Evolutionary conservation across 345 rosid species (phyloP).

Genomic region (Lumnitzera racemosa): DNA sequence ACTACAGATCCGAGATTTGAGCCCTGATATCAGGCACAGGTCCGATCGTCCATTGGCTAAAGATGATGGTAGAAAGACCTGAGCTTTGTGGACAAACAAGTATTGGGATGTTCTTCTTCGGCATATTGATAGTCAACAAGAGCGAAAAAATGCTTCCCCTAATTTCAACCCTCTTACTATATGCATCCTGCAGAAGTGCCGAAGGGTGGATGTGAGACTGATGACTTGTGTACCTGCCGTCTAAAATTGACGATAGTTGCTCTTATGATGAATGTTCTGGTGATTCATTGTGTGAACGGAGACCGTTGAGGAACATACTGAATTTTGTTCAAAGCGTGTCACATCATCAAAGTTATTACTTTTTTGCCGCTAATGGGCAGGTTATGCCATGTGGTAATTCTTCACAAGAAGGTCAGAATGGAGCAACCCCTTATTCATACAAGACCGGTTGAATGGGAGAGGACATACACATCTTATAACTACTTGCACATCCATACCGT

Average conservation of each 20-base stretch:
- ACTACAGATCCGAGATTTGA: no score
- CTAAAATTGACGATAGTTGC: conserved; percentile 29
- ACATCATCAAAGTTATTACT: conserved; percentile 19
- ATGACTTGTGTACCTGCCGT: conserved; percentile 59
- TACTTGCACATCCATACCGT: conserved; percentile 42
- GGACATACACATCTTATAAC: conserved; percentile 67
- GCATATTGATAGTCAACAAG: no score
- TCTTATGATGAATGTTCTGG: conserved; percentile 29
- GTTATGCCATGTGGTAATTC: conserved; percentile 37
- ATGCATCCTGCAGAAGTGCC: conserved; percentile 70
- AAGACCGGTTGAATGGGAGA: conserved; percentile 59
- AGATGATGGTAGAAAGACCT: no score
- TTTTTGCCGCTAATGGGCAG: conserved; percentile 25
- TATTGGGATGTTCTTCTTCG: no score
- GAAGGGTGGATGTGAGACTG: conserved; percentile 50
- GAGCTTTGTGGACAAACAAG: no score
- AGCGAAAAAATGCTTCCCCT: conserved; percentile 43
- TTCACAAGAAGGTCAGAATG: conserved; percentile 74
- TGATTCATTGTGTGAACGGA: conserved; percentile 60
- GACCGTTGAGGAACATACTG: conserved; percentile 61
- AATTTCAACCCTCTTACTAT: conserved; percentile 69
- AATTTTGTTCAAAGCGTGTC: conserved; percentile 41
- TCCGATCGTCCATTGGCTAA: no score
- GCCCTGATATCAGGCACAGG: no score
- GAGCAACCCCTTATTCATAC: conserved; percentile 78